phyloP scores from a whole-genome alignment of 176 grass and related monocot genomes.

The Saccharum officinarum region DNA sequence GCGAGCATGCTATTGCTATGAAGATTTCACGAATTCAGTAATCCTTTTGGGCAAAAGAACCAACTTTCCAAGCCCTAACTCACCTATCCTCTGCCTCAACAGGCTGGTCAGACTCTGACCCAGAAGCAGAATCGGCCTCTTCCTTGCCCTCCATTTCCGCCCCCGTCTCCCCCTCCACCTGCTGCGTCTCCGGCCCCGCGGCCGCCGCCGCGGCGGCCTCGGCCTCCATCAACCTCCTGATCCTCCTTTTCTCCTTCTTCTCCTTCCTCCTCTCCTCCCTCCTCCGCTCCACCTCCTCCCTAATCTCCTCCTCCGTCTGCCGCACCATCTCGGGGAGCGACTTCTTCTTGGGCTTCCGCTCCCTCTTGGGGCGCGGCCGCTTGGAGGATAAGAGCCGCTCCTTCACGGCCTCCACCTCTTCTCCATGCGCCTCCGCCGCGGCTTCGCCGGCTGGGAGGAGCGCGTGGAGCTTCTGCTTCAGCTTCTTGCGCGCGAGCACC shows the following conservation, averaged over 20 bases:
- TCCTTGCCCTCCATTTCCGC: not conserved
- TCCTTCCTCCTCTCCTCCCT: conserved; percentile 53
- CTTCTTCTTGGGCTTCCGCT: conserved; percentile 30
- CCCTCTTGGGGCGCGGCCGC: conserved; percentile 46
- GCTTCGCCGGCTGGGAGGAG: conserved; percentile 26
- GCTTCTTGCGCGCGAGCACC: conserved; percentile 88
- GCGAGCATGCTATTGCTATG: not conserved
- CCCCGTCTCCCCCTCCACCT: not conserved
- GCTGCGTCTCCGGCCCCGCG: not conserved
- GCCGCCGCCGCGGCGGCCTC: conserved; percentile 10
- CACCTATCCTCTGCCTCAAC: conserved; percentile 8
- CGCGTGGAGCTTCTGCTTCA: conserved; percentile 62
- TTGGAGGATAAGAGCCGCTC: conserved; percentile 57
- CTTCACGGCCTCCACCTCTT: conserved; percentile 38
- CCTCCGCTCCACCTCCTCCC: conserved; percentile 25
- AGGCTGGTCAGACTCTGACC: not conserved
- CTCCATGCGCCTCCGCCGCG: not conserved
- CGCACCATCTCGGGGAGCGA: not conserved
- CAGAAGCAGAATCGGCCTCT: not conserved
- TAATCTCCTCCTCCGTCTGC: conserved; percentile 9
- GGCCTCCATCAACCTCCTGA: conserved; percentile 38
- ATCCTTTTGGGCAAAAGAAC: not conserved
- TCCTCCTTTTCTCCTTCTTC: conserved; percentile 65
- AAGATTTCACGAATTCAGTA: not conserved
- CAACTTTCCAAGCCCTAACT: not conserved